Base-by-base conservation (phyloP, 495 filamentous ascomycete genomes). In the Aspergillus cavernicola region DNA sequence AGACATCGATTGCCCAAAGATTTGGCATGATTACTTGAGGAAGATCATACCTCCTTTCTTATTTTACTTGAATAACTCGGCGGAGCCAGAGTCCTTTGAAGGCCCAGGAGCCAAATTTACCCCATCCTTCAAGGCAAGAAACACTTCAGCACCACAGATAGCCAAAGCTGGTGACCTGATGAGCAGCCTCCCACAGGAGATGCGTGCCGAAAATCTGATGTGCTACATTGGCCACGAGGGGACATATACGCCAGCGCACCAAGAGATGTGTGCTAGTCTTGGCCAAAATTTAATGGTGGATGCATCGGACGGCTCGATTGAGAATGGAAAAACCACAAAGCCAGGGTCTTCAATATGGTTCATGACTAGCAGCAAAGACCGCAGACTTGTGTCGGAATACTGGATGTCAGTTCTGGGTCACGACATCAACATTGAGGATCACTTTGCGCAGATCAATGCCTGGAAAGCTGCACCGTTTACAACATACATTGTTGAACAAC, bases 281-380 rank as follows among this genome's bases (percentile, higher is more conserved):
- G 92, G 93, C 0, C 93, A 98, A 45, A 98, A 98, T 62, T 86
- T 98, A 46, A 98, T 98, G 93, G 89, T 98, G 2, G 87, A 96
- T 53, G 84, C 89, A 1, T 96, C 91, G 7, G 72, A 69, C 35
- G 69, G 72, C 1, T 63, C 74, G 3, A 65, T 68, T 18, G 81
- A 84, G 37, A 73, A 85, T 37, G 80, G 80, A 7, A 81, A 90
- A 52, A 70, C 67, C 18, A 89, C 91, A 55, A 86, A 80, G 52
- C 82, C 85, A 0, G 92, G 93, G 1, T 92, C 87, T 19, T 97
- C 93, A 1, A 83, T 98, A 33, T 98, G 93, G 93, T 93, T 97
- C 59, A 96, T 98, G 93, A 97, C 92, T 0, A 88, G 93, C 61
- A 88, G 84, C 12, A 88, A 89, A 59, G 92, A 98, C 59, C 87